Conservation (phyloP, 768 basidiomycete genomes). For the Rhodotorula graminis region DNA sequence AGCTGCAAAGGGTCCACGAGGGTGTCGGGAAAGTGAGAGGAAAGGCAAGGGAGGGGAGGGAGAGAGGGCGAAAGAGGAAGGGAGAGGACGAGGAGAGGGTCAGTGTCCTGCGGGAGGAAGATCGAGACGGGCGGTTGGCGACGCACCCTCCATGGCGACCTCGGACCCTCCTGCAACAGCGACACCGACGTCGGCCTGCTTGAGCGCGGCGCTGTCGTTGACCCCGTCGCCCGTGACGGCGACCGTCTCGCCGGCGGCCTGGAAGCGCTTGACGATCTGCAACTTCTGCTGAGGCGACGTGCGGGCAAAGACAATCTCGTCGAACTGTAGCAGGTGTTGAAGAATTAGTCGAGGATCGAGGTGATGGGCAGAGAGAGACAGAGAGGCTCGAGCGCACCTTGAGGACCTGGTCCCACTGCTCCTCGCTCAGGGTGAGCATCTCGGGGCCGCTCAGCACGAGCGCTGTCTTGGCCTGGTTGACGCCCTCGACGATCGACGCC, state of each 20-base stretch:
- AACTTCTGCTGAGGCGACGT: conserved; percentile 64
- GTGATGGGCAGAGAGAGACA: conserved; percentile 44
- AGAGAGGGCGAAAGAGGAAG: too few species aligned
- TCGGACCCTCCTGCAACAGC: conserved; percentile 51
- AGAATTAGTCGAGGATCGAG: conserved; percentile 29
- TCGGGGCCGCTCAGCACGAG: conserved; percentile 49
- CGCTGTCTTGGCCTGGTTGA: conserved; percentile 41
- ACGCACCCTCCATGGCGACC: conserved; percentile 33
- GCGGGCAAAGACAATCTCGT: conserved; percentile 58
- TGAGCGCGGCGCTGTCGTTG: conserved; percentile 59
- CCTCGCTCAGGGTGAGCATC: conserved; percentile 48
- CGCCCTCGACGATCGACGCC: conserved; percentile 14
- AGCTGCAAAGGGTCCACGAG: background rate
- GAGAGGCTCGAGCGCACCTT: conserved; percentile 44
- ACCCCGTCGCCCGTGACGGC: conserved; percentile 67
- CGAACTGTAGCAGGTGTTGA: background rate
- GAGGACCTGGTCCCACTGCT: conserved; percentile 45
- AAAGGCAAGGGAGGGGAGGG: too few species aligned
- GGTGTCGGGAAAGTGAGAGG: too few species aligned
- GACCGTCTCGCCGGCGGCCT: conserved; percentile 55
- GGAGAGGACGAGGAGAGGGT: too few species aligned
- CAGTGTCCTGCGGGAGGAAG: background rate
- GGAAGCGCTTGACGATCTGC: conserved; percentile 60
- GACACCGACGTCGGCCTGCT: conserved; percentile 61
- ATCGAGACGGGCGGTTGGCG: too few species aligned